Conservation (phyloP, 208 protist species). For the Trypanosoma platydactyli region DNA sequence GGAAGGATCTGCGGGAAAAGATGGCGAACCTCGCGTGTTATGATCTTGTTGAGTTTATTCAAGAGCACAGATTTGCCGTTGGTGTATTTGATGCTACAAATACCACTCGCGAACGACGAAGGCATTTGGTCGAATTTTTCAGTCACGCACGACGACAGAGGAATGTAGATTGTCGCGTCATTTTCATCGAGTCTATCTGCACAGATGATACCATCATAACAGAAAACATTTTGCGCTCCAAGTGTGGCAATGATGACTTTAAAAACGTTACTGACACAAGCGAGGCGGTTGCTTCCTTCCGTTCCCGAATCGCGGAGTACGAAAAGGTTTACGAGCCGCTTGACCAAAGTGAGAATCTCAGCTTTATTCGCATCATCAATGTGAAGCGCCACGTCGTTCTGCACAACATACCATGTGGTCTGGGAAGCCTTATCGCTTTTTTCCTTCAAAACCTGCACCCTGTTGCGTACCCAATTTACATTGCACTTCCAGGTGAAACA, state of each 20-base stretch:
- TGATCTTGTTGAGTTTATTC: constrained; percentile 82
- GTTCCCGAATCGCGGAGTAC: constrained; percentile 80
- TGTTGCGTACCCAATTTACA: constrained; percentile 83
- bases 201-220: constrained; percentile 87
- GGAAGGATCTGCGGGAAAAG: constrained; percentile 69
- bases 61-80: constrained; percentile 54
- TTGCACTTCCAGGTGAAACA: constrained; percentile 83
- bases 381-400: constrained; percentile 87
- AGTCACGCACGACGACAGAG: constrained; percentile 33
- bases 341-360: constrained; percentile 49
- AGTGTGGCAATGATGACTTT: constrained; percentile 92
- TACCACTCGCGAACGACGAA: constrained; percentile 74
- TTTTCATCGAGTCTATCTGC: constrained; percentile 94
- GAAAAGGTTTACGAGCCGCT: constrained; percentile 90
- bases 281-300: constrained; percentile 79
- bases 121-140: constrained; percentile 70
- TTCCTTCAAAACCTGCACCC: constrained; percentile 90
- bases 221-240: constrained; percentile 88
- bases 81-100: constrained; percentile 93
- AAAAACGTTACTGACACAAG: constrained; percentile 75
- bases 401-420: constrained; percentile 63
- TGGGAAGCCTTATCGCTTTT: constrained; percentile 83
- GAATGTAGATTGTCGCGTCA: constrained; percentile 59
- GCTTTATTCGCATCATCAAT: constrained; percentile 90
- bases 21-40: constrained; percentile 88